phyloP scores from a whole-genome alignment of 805 yeast genomes.

The Maudiozyma barnettii region DNA sequence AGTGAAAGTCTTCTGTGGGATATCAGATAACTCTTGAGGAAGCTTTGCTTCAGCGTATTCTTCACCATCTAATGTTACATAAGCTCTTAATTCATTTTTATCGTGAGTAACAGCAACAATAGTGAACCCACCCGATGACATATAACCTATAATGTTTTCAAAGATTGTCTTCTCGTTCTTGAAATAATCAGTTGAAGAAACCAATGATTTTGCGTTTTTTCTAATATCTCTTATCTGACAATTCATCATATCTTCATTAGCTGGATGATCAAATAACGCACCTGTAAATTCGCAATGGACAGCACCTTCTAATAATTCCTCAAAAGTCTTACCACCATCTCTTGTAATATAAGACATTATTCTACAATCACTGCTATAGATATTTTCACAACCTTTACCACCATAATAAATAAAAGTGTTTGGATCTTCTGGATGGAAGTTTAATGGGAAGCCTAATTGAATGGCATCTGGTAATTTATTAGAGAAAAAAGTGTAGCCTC shows the following conservation, averaged over 20 bases:
- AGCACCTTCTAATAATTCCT: conserved; percentile 43
- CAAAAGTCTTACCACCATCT: conserved; percentile 61
- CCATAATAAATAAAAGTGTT: conserved; percentile 64
- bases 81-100: conserved; percentile 50
- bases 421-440: conserved; percentile 52
- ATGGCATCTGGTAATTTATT: conserved; percentile 44
- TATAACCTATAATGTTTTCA: conserved; percentile 61
- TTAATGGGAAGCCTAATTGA: conserved; percentile 34
- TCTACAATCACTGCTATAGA: conserved; percentile 41
- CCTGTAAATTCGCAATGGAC: conserved; percentile 61
- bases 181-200: conserved; percentile 50
- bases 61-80: conserved; percentile 69
- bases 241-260: conserved; percentile 44
- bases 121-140: conserved; percentile 58
- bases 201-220: conserved; percentile 25
- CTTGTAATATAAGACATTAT: conserved; percentile 50
- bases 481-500: conserved; percentile 49
- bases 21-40: conserved; percentile 54
- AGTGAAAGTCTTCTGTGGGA: conserved; percentile 64
- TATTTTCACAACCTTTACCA: conserved; percentile 42
- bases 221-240: conserved; percentile 45
- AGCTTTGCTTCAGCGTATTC: conserved; percentile 69
- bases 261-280: conserved; percentile 36
- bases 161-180: conserved; percentile 34
- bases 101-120: conserved; percentile 57